A percentile compares a stretch with the other conserved stretches of the same genome.
phyloP scores from a whole-genome alignment of 306 rosid genomes.

The Pyrus communis region DNA sequence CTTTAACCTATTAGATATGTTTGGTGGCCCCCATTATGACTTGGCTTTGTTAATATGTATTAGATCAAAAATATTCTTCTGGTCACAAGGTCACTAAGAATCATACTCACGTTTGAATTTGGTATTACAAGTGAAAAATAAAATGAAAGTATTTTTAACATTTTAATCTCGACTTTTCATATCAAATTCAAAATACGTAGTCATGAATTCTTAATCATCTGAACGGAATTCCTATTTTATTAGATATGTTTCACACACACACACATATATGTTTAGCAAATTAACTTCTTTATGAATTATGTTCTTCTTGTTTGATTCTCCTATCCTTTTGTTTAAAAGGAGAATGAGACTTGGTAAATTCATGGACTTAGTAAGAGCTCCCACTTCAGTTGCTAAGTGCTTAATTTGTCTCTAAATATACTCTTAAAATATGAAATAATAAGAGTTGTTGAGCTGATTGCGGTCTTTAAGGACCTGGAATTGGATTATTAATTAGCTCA shows the following conservation, averaged over 20 bases:
- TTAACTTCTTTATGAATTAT: not conserved
- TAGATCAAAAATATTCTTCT: not conserved
- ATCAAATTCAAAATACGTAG: too few relatives aligned
- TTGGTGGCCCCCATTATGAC: not conserved
- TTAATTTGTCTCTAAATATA: not conserved
- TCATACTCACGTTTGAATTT: too few relatives aligned
- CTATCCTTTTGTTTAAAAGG: not conserved
- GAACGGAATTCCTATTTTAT: too few relatives aligned
- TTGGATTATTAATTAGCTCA: not conserved
- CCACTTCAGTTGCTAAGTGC: constrained; percentile 1
- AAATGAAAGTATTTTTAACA: not conserved
- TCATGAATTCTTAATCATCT: too few relatives aligned
- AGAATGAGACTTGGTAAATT: constrained; percentile 30
- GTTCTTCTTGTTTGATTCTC: not conserved
- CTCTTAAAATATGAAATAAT: not conserved
- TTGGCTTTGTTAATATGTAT: not conserved
- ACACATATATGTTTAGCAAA: not conserved
- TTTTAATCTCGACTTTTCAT: not conserved
- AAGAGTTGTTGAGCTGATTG: constrained; percentile 21
- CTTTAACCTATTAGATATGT: not conserved
- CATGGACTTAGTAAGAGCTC: constrained; percentile 17
- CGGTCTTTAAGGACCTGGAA: not conserved
- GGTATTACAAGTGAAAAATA: not conserved
- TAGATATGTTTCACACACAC: not conserved
- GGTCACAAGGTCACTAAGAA: too few relatives aligned